Evolutionary conservation across 2,329 filamentous ascomycete genomes (phyloP).

Genomic region (Teratosphaeriaceae sp.): DNA sequence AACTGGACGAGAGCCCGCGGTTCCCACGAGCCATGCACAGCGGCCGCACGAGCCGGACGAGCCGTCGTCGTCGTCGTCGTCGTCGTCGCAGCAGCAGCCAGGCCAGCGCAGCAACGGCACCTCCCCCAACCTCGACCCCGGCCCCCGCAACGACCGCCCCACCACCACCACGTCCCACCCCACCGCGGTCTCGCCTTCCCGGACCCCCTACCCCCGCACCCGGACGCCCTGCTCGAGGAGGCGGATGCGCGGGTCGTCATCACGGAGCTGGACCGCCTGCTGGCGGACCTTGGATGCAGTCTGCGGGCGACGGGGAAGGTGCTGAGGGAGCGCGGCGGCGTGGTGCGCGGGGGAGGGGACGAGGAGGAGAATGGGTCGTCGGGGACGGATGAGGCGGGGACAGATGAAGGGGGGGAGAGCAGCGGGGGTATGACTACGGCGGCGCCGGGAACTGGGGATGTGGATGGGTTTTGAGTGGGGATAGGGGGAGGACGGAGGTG

Average conservation of each 20-base stretch:
- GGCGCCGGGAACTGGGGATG: conserved; percentile 11
- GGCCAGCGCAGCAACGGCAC: too few species aligned
- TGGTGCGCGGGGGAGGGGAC: too few species aligned
- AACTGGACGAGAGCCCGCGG: conserved; percentile 12
- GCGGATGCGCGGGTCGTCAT: conserved; percentile 22
- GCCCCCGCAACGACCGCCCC: conserved; percentile 5
- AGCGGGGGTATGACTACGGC: too few species aligned
- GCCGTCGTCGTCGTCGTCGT: too few species aligned
- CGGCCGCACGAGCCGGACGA: conserved; percentile 10
- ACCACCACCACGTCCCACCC: neutral
- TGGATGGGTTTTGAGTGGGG: conserved; percentile 10
- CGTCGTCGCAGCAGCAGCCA: too few species aligned
- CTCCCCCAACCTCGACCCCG: too few species aligned
- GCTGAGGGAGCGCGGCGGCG: conserved; percentile 7
- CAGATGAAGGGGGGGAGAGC: conserved; percentile 12
- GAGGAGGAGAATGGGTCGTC: neutral
- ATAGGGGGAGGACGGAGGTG: too few species aligned
- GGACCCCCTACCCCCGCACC: conserved; percentile 21
- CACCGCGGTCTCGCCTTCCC: conserved; percentile 24
- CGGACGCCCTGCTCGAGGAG: conserved; percentile 24
- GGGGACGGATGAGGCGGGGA: conserved; percentile 13
- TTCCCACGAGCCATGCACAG: conserved; percentile 12
- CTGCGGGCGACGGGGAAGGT: conserved; percentile 11
- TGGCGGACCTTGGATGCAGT: conserved; percentile 20
- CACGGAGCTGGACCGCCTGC: conserved; percentile 24